Evolutionary conservation across 257 asterid genomes (phyloP), one percentile per base, ranked within the genome.

Genomic region (Gentiana macrophylla): DNA sequence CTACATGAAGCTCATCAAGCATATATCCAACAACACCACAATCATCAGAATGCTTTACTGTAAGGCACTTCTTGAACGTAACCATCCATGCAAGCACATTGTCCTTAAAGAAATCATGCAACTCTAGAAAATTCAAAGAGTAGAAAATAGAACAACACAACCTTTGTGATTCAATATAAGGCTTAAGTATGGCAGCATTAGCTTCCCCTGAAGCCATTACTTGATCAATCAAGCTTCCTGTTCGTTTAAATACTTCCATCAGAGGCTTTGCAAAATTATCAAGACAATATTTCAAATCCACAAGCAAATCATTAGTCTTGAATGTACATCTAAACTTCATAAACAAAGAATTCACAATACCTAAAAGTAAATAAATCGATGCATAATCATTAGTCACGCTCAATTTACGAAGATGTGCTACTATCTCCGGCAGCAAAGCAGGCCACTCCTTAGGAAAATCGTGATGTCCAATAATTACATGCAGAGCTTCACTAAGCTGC

Each of bases 41-140:
- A 35, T 85, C 95, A 67, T 92, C 99, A 32, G 78, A 51, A 62
- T 79, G 85, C 50, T 56, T 92, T 24, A 68, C 73, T 0, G 87
- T 75, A 62, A 92, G 73, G 67, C 88, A 88, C 62, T 88, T 85
- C 59, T 67, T 74, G 70, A 88, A 92, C 79, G 81, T 95, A 56
- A 53, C 48, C 99, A 92, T 80, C 97, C 99, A 92, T 63, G 85
- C 95, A 60, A 67, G 76, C 93, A 92, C 75, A 67, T 84, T 90
- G 60, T 88, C 94, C 84, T 88, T 95, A 52, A 87, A 92, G 69
- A 87, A 88, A 79, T 85, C 94, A 0, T 91, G 97, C 74, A 81
- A 64, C 59, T 83, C 94, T 76, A 76, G 74, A 68, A 74, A 85
- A 67, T 88, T 87, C 60, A 92, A 69, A 3, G 99, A 92, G 73